Percentiles rank a stretch among this genome's conserved stretches.
phyloP scores from a whole-genome alignment of 2,329 filamentous ascomycete species.

The Waltergamsia citrina region DNA sequence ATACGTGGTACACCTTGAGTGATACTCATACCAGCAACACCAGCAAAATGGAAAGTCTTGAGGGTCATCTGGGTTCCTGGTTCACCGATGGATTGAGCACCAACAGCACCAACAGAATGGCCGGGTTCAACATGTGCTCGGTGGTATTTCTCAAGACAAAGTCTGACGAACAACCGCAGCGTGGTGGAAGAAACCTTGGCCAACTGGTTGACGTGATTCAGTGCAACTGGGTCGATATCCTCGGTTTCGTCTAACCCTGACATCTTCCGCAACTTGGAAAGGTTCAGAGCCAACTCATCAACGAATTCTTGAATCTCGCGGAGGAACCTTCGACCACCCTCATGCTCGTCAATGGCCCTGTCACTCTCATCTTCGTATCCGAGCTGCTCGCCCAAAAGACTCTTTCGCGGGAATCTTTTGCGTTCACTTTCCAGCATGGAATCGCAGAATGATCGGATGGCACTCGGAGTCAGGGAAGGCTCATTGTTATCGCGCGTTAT shows the following conservation, averaged over 20 bases:
- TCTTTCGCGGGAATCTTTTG: slow-evolving; percentile 49
- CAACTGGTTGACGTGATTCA: slow-evolving; percentile 54
- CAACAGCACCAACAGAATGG: slow-evolving; percentile 90
- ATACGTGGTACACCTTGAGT: slow-evolving; percentile 99
- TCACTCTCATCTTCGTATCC: slow-evolving; percentile 62
- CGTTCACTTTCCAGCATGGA: slow-evolving; percentile 60
- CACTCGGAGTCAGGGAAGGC: slow-evolving; percentile 59
- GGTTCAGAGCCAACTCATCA: slow-evolving; percentile 46
- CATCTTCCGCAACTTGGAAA: slow-evolving; percentile 42
- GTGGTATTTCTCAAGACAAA: slow-evolving; percentile 85
- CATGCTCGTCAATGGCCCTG: slow-evolving; percentile 64
- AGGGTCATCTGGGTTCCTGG: slow-evolving; percentile 98
- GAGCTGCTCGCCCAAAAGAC: slow-evolving; percentile 53
- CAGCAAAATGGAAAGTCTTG: slow-evolving; percentile 99
- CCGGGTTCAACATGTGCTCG: slow-evolving; percentile 88
- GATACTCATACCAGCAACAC: slow-evolving; percentile 99
- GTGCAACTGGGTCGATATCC: slow-evolving; percentile 12
- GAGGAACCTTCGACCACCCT: slow-evolving; percentile 76
- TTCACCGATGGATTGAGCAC: slow-evolving; percentile 95
- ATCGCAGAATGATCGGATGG: slow-evolving; percentile 62
- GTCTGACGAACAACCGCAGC: slow-evolving; percentile 63
- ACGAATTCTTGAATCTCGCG: slow-evolving; percentile 70
- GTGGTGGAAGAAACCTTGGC: slow-evolving; percentile 75
- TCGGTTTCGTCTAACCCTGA: slow-evolving; percentile 35
- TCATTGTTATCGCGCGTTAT: slow-evolving; percentile 74